Base-by-base conservation (phyloP, 345 rosid species). In the Salix dunnii region DNA sequence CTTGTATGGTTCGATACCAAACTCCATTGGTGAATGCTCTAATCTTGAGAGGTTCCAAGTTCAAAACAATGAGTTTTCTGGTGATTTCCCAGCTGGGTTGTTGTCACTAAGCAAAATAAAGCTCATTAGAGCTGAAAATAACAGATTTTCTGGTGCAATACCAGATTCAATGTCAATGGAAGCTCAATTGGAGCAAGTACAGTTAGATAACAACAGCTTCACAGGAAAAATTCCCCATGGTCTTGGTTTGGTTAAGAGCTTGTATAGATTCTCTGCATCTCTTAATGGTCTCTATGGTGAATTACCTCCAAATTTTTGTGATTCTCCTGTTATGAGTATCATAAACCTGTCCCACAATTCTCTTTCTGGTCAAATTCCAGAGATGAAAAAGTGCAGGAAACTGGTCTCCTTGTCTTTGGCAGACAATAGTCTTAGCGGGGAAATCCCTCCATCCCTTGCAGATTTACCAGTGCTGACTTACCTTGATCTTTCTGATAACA, bases 281-380 rank as follows among this genome's bases (percentile, higher is more conserved):
- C 85, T 83, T 64, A 94, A 94, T 78, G 75, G 63, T 35, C 87
- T 94, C 70, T 72, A 76, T 72, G 98, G 98, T 51, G 87, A 84
- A 55, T 77, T 94, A 70, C 98, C 94, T 17, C 89, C 87, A 1
- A 91, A 87, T 76, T 90, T 92, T 74, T 94, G 92, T 67, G 98
- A 94, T 79, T 94, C 98, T 2, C 97, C 98, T 13, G 89, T 86
- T 18, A 90, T 94, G 91, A 94, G 98, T 75, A 94, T 94, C 81
- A 82, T 90, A 27, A 92, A 91, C 69, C 89, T 94, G 61, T 92
- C 97, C 73, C 93, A 88, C 61, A 94, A 94, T 70, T 84, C 73
- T 67, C 85, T 94, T 76, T 84, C 86, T 16, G 98, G 95, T 79
- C 86, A 78, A 68, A 91, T 94, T 75, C 98, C 98, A 0, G 95